A percentile compares a stretch with the other conserved stretches of the same genome.
These are phyloP conservation scores for Rhodomyrtus psidioides DNA, from an alignment of 441 rosid species.

Conservation along the genomic window DNA sequence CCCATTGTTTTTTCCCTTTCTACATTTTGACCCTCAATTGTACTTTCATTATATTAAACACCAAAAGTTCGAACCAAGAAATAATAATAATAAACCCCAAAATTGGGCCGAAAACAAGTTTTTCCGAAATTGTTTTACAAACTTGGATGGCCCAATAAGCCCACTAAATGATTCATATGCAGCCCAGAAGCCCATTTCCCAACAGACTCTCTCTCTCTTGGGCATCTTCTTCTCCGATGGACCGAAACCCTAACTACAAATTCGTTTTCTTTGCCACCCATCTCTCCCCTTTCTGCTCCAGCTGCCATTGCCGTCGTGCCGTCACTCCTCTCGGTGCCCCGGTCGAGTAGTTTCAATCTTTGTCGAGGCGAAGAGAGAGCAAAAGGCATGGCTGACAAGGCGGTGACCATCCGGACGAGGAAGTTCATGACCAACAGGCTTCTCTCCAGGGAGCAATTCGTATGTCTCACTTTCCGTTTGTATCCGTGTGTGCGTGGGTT, in stretches of 20 bases:
- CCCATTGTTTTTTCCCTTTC: not conserved
- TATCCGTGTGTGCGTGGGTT: not conserved
- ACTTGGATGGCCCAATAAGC: not conserved
- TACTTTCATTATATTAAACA: not conserved
- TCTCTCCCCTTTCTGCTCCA: not conserved
- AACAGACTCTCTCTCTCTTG: not conserved
- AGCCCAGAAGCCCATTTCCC: not conserved
- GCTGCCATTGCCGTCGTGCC: not conserved
- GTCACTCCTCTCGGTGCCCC: not conserved
- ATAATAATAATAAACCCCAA: not conserved
- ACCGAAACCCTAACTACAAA: not conserved
- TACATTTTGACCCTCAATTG: not conserved
- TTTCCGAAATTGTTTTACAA: rapidly evolving
- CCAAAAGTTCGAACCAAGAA: not conserved
- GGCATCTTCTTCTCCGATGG: not conserved
- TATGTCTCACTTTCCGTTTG: not conserved
- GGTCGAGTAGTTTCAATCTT: not conserved
- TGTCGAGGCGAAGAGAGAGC: not conserved
- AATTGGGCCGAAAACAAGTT: not conserved
- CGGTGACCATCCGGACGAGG: constrained; percentile 15
- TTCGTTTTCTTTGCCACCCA: not conserved
- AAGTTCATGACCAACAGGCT: constrained; percentile 21
- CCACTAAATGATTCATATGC: not conserved
- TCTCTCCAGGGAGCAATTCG: constrained; percentile 18
- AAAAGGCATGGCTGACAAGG: constrained; percentile 7